Conservation (phyloP, 1,284 basidiomycete genomes). For the Ceratobasidium sp. region DNA sequence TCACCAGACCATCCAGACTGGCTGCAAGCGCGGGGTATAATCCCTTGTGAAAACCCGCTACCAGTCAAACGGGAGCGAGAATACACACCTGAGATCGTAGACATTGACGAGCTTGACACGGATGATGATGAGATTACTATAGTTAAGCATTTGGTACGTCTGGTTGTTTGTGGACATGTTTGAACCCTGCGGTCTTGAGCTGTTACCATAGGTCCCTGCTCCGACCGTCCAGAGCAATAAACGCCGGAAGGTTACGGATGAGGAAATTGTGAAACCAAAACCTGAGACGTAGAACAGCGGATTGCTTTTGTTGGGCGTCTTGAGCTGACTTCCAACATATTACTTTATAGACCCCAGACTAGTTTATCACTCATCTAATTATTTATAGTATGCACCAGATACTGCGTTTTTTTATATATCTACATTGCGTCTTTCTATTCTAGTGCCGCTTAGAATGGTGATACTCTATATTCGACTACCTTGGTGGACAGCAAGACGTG, state of each 20-base stretch:
- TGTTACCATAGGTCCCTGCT: background rate
- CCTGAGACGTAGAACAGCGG: too few species aligned
- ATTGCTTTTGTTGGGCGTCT: too few species aligned
- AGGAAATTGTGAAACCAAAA: background rate
- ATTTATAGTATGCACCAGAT: too few species aligned
- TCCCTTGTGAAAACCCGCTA: background rate
- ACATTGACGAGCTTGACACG: slow-evolving; percentile 10
- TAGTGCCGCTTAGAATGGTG: too few species aligned
- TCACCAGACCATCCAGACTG: background rate
- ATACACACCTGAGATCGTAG: background rate
- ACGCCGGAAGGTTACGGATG: background rate
- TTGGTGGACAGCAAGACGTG: too few species aligned
- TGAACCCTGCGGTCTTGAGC: background rate
- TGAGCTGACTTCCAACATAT: too few species aligned
- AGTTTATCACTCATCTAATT: too few species aligned
- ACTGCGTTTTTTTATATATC: too few species aligned
- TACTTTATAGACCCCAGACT: too few species aligned
- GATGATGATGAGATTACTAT: slow-evolving; percentile 9
- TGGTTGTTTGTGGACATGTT: too few species aligned
- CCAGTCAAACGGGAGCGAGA: background rate
- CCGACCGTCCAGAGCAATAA: background rate
- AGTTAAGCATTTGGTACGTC: slow-evolving; percentile 7
- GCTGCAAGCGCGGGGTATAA: slow-evolving; percentile 5
- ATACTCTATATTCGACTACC: too few species aligned
- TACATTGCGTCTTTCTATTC: too few species aligned